These are phyloP conservation scores for Pisolithus orientalis DNA, from an alignment of 768 basidiomycete genomes.

Conservation along the genomic window DNA sequence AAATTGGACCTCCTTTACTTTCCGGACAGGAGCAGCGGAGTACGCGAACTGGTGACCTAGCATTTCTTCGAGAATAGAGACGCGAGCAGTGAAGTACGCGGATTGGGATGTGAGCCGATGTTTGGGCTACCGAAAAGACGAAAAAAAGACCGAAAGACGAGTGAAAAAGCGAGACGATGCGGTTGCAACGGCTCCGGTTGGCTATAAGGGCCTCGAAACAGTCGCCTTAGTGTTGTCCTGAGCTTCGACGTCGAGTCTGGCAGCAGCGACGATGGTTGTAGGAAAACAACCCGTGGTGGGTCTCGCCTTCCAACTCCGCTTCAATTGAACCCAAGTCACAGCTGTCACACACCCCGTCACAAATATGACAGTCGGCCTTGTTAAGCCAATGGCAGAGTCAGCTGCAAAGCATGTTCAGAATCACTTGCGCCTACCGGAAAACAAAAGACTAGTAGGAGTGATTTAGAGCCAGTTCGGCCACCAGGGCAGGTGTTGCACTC, in stretches of 20 bases:
- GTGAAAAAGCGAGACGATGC: slow-evolving; percentile 7
- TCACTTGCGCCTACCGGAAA: too few relatives aligned
- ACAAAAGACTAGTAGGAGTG: neutral
- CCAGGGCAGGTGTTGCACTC: neutral
- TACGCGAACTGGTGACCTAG: slow-evolving; percentile 86
- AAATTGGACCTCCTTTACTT: slow-evolving; percentile 97
- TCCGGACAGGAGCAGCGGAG: slow-evolving; percentile 90
- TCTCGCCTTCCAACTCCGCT: slow-evolving; percentile 28
- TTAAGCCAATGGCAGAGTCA: too few relatives aligned
- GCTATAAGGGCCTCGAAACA: neutral
- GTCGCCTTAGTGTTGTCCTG: slow-evolving; percentile 3
- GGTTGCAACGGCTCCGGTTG: slow-evolving; percentile 1
- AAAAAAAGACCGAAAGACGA: slow-evolving; percentile 12
- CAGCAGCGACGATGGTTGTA: slow-evolving; percentile 26
- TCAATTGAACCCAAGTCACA: slow-evolving; percentile 25
- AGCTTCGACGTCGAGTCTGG: slow-evolving; percentile 10
- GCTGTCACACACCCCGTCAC: slow-evolving; percentile 6
- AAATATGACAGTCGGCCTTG: neutral
- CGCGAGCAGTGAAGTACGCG: slow-evolving; percentile 7
- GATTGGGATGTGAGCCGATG: slow-evolving; percentile 8
- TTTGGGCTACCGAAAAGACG: slow-evolving; percentile 3
- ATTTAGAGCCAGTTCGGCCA: neutral
- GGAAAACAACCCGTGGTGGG: slow-evolving; percentile 29
- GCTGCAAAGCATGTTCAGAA: too few relatives aligned
- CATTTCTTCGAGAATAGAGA: slow-evolving; percentile 40